Evolutionary conservation across 139 green algal species (phyloP), one percentile per base, ranked within the genome.

Genomic region (Choricystis sp.): DNA sequence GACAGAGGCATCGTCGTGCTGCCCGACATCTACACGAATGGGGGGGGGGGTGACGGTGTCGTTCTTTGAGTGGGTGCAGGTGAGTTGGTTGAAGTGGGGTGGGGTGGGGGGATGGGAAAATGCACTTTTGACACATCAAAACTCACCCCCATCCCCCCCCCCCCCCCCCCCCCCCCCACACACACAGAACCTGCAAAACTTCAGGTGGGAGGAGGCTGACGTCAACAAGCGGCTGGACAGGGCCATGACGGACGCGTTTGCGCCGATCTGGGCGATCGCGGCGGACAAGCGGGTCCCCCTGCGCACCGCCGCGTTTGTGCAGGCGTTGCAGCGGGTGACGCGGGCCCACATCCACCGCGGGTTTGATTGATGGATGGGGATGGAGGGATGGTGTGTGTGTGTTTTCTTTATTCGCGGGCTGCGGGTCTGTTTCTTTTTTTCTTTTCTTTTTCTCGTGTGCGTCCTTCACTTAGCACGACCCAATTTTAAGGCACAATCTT

Each of bases 21-120:
- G 24, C 79, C 79, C 2, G 80, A 85, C 61, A 81, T 83, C 57
- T 77, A 78, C 59, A 69, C 74, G 26, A 85, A 81, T 62, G 79
- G 74, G 21, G 73, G 71, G n/a, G 23, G 76, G 72, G 27, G 81
- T 90, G 26, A 79, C 79, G 0, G 84, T 90, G 27, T 86, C 71
- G 57, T 95, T 87, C 73, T 89, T 91, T 63, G 86, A 94, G 69
- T 90, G 82, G 80, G 84, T 91, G 5, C 84, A 94, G 74, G 92
- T 9, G 40, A 16, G 40, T 52, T 52, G 9, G 9, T 52, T 52
- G 26, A 26, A 9, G 4, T 61, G 24, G 4, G 24, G 4, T 23
- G 61, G 9, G 23, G 4, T 14, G 9, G 25, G 57, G 23, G n/a
- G 14, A 9, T 4, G n/a, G 24, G 4, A 4, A 31, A n/a, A 61